Percentiles rank a stretch among this genome's conserved stretches.
Evolutionary conservation across 345 rosid species (phyloP).

Genomic region (Sonneratia alba): DNA sequence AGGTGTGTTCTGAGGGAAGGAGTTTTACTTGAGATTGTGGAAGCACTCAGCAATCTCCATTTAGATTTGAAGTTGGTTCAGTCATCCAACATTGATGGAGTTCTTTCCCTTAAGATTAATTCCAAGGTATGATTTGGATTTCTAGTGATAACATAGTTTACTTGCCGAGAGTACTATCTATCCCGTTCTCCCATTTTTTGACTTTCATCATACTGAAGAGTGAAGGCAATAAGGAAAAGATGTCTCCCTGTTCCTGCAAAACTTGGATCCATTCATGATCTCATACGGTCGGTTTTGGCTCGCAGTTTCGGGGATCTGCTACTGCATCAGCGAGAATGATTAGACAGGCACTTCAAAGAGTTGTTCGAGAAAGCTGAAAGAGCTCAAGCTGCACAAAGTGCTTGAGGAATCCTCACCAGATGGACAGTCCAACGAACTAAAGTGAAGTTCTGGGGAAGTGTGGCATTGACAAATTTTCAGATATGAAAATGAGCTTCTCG

Average conservation of each 20-base stretch:
- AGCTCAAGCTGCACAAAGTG: not conserved
- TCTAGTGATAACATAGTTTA: not conserved
- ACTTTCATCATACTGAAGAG: not conserved
- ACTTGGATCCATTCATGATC: not conserved
- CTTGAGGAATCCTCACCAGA: not conserved
- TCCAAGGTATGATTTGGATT: conserved; percentile 47
- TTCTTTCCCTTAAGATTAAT: conserved; percentile 52
- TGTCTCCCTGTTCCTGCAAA: no score
- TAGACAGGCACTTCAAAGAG: conserved; percentile 47
- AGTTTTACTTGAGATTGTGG: conserved; percentile 65
- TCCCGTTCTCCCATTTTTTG: not conserved
- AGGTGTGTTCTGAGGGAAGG: conserved; percentile 77
- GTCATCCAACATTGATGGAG: conserved; percentile 51
- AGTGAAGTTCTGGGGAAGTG: no score
- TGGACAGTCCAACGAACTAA: no score
- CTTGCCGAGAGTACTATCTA: not conserved
- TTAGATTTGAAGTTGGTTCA: conserved; percentile 74
- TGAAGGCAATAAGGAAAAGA: no score
- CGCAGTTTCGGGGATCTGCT: conserved; percentile 53
- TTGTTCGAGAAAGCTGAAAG: conserved; percentile 46
- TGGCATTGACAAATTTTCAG: no score
- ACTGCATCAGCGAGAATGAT: conserved; percentile 36
- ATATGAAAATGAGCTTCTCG: not conserved
- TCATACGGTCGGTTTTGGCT: not conserved
- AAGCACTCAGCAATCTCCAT: conserved; percentile 44